Percentiles rank a stretch among this genome's conserved stretches.
Evolutionary conservation across 768 basidiomycete species (phyloP).

Genomic region (Pleurotus platypus): DNA sequence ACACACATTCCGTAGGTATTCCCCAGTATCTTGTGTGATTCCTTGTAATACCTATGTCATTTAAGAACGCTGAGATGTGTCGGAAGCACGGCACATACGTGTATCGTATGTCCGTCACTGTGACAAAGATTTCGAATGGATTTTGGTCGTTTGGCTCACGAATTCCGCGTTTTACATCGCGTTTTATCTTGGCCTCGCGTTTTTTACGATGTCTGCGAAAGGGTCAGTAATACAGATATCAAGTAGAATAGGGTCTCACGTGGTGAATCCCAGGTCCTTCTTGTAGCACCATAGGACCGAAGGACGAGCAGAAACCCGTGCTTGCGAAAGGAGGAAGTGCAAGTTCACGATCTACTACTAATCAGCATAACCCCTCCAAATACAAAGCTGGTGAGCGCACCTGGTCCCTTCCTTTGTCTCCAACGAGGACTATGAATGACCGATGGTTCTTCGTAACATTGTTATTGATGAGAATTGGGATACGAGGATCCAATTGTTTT

Average conservation of each 20-base stretch:
- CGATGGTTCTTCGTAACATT: slow-evolving; percentile 92
- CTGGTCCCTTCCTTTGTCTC: slow-evolving; percentile 92
- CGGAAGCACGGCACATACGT: slow-evolving; percentile 50
- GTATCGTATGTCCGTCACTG: slow-evolving; percentile 98
- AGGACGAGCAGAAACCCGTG: slow-evolving; percentile 82
- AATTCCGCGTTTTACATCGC: slow-evolving; percentile 91
- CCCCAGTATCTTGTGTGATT: slow-evolving; percentile 93
- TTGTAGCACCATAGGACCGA: slow-evolving; percentile 99
- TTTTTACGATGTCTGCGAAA: slow-evolving; percentile 84
- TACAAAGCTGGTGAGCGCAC: slow-evolving; percentile 31
- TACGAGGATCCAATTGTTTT: slow-evolving; percentile 88
- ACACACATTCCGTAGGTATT: slow-evolving; percentile 98
- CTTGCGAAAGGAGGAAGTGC: slow-evolving; percentile 92
- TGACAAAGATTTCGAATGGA: slow-evolving; percentile 97
- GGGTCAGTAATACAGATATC: slow-evolving; percentile 5
- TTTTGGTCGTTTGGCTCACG: slow-evolving; percentile 93
- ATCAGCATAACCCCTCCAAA: neutral
- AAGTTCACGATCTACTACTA: slow-evolving; percentile 79
- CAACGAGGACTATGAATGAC: slow-evolving; percentile 94
- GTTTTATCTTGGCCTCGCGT: slow-evolving; percentile 93
- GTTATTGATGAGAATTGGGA: slow-evolving; percentile 88
- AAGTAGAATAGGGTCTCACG: slow-evolving; percentile 37
- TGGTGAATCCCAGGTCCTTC: slow-evolving; percentile 96
- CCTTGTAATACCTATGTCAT: slow-evolving; percentile 81
- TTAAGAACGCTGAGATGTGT: neutral